phyloP scores from a whole-genome alignment of 2,329 filamentous ascomycete genomes.

The Colletotrichum cuscutae region DNA sequence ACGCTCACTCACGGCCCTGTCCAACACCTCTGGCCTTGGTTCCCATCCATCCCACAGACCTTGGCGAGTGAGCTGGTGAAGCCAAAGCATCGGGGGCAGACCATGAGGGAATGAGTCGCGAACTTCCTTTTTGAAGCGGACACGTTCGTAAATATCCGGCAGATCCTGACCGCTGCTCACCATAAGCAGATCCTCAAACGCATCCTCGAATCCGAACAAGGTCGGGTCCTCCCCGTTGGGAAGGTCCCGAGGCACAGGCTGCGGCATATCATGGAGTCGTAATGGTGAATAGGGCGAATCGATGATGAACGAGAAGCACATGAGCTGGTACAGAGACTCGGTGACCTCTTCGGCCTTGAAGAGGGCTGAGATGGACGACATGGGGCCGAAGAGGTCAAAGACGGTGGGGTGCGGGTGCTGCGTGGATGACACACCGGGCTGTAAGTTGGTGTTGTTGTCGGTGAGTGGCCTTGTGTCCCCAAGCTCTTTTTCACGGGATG shows the following conservation, averaged over 20 bases:
- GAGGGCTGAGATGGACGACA: constrained; percentile 25
- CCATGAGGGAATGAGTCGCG: constrained; percentile 51
- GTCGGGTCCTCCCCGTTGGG: constrained; percentile 47
- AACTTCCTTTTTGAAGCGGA: constrained; percentile 49
- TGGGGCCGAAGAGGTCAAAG: constrained; percentile 23
- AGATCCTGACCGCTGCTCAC: constrained; percentile 55
- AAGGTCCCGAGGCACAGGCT: constrained; percentile 58
- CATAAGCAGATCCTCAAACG: constrained; percentile 67
- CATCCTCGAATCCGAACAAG: constrained; percentile 64
- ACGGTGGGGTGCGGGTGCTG: constrained; percentile 16
- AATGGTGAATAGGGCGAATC: constrained; percentile 57
- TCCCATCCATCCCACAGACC: constrained; percentile 37
- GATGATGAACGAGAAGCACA: constrained; percentile 48
- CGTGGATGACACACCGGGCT: constrained; percentile 2
- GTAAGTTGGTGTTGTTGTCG: background rate
- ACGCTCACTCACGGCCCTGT: constrained; percentile 30
- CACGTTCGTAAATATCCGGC: constrained; percentile 49
- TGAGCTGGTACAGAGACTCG: constrained; percentile 32
- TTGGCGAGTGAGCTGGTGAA: constrained; percentile 39
- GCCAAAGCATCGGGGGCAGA: constrained; percentile 55
- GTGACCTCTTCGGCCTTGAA: constrained; percentile 28
- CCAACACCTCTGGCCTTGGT: constrained; percentile 27
- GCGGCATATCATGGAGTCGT: constrained; percentile 55
- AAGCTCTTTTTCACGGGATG: constrained; percentile 17
- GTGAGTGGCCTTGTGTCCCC: background rate